Conservation (phyloP, 2,329 filamentous ascomycete genomes). For the Cryphonectria naterciae region DNA sequence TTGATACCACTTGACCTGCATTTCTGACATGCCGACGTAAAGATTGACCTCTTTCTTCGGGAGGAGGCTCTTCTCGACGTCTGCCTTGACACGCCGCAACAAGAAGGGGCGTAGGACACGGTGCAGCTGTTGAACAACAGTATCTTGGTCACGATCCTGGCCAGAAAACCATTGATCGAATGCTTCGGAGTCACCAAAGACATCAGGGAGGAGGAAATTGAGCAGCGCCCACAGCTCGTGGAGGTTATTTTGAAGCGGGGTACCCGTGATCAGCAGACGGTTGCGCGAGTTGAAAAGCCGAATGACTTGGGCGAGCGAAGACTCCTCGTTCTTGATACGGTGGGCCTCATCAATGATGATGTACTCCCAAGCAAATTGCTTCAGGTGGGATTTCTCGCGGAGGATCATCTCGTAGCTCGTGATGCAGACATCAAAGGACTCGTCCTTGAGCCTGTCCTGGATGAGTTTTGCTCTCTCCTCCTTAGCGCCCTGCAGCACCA, state of each 20-base stretch:
- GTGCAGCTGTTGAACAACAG: conserved; percentile 93
- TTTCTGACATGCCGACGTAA: conserved; percentile 97
- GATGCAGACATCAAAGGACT: conserved; percentile 97
- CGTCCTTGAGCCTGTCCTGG: conserved; percentile 85
- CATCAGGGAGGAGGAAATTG: conserved; percentile 96
- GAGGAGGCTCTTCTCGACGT: conserved; percentile 95
- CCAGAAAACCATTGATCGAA: conserved; percentile 98
- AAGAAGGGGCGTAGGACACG: conserved; percentile 91
- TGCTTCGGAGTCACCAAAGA: conserved; percentile 94
- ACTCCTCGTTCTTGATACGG: conserved; percentile 99
- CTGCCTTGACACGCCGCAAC: conserved; percentile 92
- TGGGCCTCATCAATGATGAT: conserved; percentile 99
- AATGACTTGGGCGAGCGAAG: conserved; percentile 93
- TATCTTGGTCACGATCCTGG: conserved; percentile 88
- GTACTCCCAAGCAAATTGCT: conserved; percentile 99
- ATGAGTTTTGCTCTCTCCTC: conserved; percentile 89
- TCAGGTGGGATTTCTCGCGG: conserved; percentile 89
- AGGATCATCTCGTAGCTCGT: conserved; percentile 99
- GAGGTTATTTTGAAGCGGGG: conserved; percentile 94
- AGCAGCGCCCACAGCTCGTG: conserved; percentile 97
- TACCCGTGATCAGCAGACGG: conserved; percentile 92
- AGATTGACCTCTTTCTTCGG: conserved; percentile 98
- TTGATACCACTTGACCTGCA: conserved; percentile 99
- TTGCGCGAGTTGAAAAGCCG: conserved; percentile 95
- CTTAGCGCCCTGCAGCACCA: conserved; percentile 93